Percentiles rank a stretch among this genome's conserved stretches.
phyloP scores from a whole-genome alignment of 768 basidiomycete species.

The Agrocybe pediades region DNA sequence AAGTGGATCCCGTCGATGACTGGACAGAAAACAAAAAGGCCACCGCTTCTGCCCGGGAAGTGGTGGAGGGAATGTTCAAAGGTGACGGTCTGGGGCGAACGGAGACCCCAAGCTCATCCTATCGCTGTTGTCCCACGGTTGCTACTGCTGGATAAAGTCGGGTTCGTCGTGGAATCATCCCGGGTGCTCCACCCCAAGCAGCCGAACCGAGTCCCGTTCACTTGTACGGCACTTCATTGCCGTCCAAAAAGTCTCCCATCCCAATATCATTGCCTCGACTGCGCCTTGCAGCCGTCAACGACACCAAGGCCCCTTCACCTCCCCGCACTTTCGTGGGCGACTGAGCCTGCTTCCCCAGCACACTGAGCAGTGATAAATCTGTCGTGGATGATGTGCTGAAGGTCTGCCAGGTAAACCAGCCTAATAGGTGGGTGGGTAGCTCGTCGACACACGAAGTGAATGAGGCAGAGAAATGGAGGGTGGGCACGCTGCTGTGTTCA shows the following conservation, averaged over 20 bases:
- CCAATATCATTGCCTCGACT: slow-evolving; percentile 83
- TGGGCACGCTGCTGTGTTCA: slow-evolving; percentile 14
- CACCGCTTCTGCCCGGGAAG: too few relatives aligned
- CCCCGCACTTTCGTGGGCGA: too few relatives aligned
- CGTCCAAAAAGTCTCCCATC: slow-evolving; percentile 88
- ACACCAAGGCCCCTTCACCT: slow-evolving; percentile 37
- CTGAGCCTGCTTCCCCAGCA: slow-evolving; percentile 56
- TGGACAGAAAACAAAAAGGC: too few relatives aligned
- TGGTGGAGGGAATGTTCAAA: too few relatives aligned
- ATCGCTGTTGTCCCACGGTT: too few relatives aligned
- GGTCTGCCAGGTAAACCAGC: slow-evolving; percentile 82
- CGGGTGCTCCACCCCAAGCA: slow-evolving; percentile 81
- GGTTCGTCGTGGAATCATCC: slow-evolving; percentile 53
- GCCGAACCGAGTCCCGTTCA: slow-evolving; percentile 88
- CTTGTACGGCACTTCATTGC: slow-evolving; percentile 83
- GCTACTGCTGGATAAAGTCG: too few relatives aligned
- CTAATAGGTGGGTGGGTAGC: slow-evolving; percentile 73
- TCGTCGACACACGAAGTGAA: slow-evolving; percentile 59
- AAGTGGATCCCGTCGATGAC: too few relatives aligned
- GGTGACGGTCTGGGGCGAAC: too few relatives aligned
- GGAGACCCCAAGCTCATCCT: too few relatives aligned
- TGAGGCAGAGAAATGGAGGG: slow-evolving; percentile 49
- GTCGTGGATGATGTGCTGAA: slow-evolving; percentile 72
- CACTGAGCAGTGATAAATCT: slow-evolving; percentile 66
- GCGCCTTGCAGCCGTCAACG: slow-evolving; percentile 71